Evolutionary conservation across 225 moss, liverwort and hornwort species (phyloP).

Genomic region (Bryum argenteum): DNA sequence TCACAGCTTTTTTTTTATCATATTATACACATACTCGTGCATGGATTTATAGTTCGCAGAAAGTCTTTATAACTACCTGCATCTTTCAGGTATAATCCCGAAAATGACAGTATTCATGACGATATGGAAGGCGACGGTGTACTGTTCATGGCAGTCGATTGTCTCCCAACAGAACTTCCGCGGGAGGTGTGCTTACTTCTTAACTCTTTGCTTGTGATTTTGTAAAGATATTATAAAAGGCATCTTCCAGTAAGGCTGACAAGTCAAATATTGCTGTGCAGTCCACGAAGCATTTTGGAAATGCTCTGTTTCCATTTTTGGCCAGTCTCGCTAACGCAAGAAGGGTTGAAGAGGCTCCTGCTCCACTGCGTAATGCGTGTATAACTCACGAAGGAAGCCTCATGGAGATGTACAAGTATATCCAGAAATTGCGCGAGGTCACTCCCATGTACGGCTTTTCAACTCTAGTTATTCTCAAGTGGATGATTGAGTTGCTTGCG

Average conservation of each 20-base stretch:
- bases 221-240: constrained; percentile 1
- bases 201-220: constrained; percentile 12
- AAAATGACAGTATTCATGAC: constrained; percentile 58
- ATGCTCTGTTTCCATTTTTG: constrained; percentile 79
- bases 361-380: constrained; percentile 74
- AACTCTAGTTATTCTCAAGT: neutral
- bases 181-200: constrained; percentile 64
- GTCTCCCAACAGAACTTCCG: constrained; percentile 89
- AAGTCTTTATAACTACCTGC: neutral
- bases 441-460: constrained; percentile 40
- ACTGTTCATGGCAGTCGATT: constrained; percentile 80
- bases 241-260: constrained; percentile 14
- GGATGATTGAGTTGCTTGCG: neutral
- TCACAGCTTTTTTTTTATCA: neutral
- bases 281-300: constrained; percentile 96
- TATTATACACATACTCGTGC: neutral
- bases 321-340: constrained; percentile 62
- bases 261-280: constrained; percentile 35
- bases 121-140: constrained; percentile 88
- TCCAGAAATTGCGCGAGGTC: constrained; percentile 60
- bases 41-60: neutral
- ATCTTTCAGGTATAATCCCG: constrained; percentile 66
- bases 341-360: constrained; percentile 61
- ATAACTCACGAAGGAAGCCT: constrained; percentile 83
- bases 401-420: constrained; percentile 74